Evolutionary conservation across 1,284 basidiomycete species (phyloP).

Genomic region (Nidula niveotomentosa): DNA sequence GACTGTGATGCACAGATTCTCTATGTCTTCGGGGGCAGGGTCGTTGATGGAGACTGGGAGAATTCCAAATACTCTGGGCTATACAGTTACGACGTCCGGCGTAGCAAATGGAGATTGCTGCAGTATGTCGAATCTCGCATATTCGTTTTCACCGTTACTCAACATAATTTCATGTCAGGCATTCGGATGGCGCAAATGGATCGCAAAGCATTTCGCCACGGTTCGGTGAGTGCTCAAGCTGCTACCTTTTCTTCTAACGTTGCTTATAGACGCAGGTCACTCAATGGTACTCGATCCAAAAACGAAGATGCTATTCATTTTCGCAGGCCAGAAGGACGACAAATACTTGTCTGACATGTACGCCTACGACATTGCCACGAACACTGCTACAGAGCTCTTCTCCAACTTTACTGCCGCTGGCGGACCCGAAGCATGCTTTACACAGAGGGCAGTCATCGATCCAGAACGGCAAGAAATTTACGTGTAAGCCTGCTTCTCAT

Average conservation of each 20-base stretch:
- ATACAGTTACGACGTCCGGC: conserved; percentile 65
- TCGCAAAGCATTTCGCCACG: conserved; percentile 51
- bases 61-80: conserved; percentile 63
- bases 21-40: conserved; percentile 78
- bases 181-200: conserved; percentile 26
- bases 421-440: conserved; percentile 69
- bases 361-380: conserved; percentile 60
- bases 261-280: conserved; percentile 45
- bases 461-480: conserved; percentile 64
- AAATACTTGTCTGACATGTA: conserved; percentile 75
- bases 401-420: conserved; percentile 56
- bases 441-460: conserved; percentile 70
- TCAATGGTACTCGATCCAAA: conserved; percentile 73
- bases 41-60: conserved; percentile 64
- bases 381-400: conserved; percentile 60
- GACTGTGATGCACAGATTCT: conserved; percentile 71
- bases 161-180: conserved; percentile 17
- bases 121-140: conserved; percentile 45
- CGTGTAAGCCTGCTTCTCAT: conserved; percentile 45
- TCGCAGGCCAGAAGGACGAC: conserved; percentile 68
- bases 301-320: conserved; percentile 60
- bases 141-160: not conserved
- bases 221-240: conserved; percentile 42
- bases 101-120: conserved; percentile 62
- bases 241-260: not conserved